Percentiles rank a stretch among this genome's conserved stretches.
These are phyloP conservation scores for Tylopilus sp. DNA, from an alignment of 1,284 basidiomycete species.

Conservation along the genomic window DNA sequence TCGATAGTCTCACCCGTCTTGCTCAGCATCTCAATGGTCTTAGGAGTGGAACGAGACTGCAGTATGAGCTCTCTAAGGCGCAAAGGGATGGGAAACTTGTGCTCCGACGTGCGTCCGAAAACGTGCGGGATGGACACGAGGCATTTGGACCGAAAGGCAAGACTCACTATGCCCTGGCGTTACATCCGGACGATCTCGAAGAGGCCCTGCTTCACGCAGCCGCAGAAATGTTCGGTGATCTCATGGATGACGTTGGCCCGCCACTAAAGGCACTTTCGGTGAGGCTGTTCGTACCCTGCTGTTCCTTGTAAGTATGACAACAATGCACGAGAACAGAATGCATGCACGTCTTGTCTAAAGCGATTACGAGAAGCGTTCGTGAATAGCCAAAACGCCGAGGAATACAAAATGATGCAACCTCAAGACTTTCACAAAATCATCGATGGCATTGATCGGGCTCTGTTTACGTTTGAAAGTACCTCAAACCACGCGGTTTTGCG, in stretches of 20 bases:
- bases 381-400: conserved; percentile 27
- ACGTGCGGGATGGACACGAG: conserved; percentile 18
- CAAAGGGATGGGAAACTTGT: conserved; percentile 55
- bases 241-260: conserved; percentile 81
- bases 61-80: conserved; percentile 76
- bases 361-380: conserved; percentile 66
- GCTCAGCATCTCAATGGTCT: conserved; percentile 91
- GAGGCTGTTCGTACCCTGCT: conserved; percentile 27
- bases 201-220: conserved; percentile 64
- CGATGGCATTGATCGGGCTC: conserved; percentile 63
- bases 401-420: conserved; percentile 40
- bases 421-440: conserved; percentile 65
- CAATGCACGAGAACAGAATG: conserved; percentile 42
- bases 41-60: conserved; percentile 77
- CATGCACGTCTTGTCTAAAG: conserved; percentile 59
- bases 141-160: conserved; percentile 8
- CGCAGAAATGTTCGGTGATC: conserved; percentile 75
- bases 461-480: conserved; percentile 76
- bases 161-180: conserved; percentile 12
- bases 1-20: conserved; percentile 79
- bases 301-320: conserved; percentile 4
- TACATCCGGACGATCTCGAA: conserved; percentile 47
- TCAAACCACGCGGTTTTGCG: conserved; percentile 81
- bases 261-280: conserved; percentile 79
- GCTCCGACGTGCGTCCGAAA: conserved; percentile 29